Evolutionary conservation across 306 rosid species (phyloP).

Genomic region (Medicago truncatula): DNA sequence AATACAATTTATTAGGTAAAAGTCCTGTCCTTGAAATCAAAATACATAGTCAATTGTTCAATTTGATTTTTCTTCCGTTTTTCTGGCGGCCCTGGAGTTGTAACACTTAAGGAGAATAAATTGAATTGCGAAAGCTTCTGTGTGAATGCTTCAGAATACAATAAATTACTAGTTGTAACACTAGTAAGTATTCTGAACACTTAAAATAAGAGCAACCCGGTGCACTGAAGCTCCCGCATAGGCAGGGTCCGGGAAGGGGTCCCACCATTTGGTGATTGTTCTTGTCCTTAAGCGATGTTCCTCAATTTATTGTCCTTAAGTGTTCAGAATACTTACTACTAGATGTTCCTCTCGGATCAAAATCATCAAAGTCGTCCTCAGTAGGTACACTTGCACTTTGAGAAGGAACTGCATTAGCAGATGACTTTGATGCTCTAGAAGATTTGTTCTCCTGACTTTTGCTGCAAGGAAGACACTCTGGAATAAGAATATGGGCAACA

Average conservation of each 20-base stretch:
- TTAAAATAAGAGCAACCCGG: too few relatives aligned
- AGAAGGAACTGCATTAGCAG: slow-evolving; percentile 59
- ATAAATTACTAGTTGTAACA: too few relatives aligned
- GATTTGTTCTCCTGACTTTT: slow-evolving; percentile 55
- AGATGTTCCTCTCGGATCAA: slow-evolving; percentile 96
- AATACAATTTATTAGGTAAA: slow-evolving; percentile 28
- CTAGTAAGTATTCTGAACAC: too few relatives aligned
- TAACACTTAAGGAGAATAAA: not conserved
- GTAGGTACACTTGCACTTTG: slow-evolving; percentile 55
- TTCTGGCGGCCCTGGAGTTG: not conserved
- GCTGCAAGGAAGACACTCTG: slow-evolving; percentile 57
- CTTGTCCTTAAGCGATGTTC: too few relatives aligned
- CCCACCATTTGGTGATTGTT: too few relatives aligned
- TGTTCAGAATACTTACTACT: slow-evolving; percentile 68
- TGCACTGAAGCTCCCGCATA: too few relatives aligned
- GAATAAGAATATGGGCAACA: slow-evolving; percentile 41
- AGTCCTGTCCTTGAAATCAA: not conserved
- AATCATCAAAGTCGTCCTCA: slow-evolving; percentile 85
- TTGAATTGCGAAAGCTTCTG: slow-evolving; percentile 18
- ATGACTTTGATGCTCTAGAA: slow-evolving; percentile 58
- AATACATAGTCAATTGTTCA: not conserved
- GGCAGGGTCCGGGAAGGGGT: too few relatives aligned
- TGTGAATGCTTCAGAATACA: too few relatives aligned
- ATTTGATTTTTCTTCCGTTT: not conserved
- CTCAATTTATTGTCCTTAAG: too few relatives aligned